phyloP scores from a whole-genome alignment of 1,284 basidiomycete genomes.

The Moniliella sp. region DNA sequence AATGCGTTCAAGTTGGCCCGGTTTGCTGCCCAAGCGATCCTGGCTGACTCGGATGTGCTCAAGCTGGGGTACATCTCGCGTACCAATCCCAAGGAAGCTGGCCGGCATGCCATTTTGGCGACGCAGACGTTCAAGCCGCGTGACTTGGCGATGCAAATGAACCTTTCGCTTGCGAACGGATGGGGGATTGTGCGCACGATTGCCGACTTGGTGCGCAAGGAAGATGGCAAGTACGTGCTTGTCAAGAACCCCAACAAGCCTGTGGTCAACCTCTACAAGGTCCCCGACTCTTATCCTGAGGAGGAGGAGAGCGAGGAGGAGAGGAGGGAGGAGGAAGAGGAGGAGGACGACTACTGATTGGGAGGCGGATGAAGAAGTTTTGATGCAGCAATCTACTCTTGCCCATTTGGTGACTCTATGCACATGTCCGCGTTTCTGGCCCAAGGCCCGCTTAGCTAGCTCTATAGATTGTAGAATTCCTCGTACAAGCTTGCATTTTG shows the following conservation, averaged over 20 bases:
- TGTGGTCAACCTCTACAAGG: no score
- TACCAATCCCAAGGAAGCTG: constrained; percentile 74
- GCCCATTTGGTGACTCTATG: no score
- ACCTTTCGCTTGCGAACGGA: constrained; percentile 79
- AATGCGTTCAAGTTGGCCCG: constrained; percentile 93
- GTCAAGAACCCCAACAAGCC: constrained; percentile 33
- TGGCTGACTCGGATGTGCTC: constrained; percentile 86
- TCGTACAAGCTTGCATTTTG: no score
- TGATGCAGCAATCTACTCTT: no score
- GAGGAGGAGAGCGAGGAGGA: no score
- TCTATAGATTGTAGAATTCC: no score
- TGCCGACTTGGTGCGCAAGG: constrained; percentile 20
- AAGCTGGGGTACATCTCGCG: constrained; percentile 94
- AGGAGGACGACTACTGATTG: no score
- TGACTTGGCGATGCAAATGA: constrained; percentile 84
- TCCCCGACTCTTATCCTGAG: no score
- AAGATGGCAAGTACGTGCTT: constrained; percentile 22
- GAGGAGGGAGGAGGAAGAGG: no score
- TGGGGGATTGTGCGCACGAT: constrained; percentile 68
- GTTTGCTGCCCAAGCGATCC: constrained; percentile 81
- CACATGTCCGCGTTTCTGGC: no score
- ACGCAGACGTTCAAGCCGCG: constrained; percentile 80
- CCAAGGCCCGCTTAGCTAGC: no score
- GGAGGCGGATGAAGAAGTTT: no score
- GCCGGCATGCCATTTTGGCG: constrained; percentile 81